Conservation (phyloP, 306 rosid species). For the Benincasa hispida region DNA sequence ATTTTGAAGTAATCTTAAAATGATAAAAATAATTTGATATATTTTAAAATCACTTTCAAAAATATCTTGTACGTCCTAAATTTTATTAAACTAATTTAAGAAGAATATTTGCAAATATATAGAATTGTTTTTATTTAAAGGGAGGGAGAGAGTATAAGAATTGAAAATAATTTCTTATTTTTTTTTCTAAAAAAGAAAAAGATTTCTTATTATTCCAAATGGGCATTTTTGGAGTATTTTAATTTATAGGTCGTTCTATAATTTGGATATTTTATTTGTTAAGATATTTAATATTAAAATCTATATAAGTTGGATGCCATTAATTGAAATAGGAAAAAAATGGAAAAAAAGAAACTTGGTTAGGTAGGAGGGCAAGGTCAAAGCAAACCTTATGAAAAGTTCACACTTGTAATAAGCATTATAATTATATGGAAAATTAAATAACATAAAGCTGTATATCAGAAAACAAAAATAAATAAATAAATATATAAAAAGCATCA, state of each 20-base stretch:
- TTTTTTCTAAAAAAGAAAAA: too few relatives aligned
- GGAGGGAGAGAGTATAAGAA: neutral
- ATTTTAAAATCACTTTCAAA: too few relatives aligned
- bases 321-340: neutral
- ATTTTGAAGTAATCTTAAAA: too few relatives aligned
- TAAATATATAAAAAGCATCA: neutral
- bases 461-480: neutral
- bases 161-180: neutral
- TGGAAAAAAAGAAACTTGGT: neutral
- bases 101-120: neutral
- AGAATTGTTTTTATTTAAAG: too few relatives aligned
- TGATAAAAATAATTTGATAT: too few relatives aligned
- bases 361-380: constrained; percentile 1
- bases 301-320: neutral
- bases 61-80: too few relatives aligned
- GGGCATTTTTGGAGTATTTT: neutral
- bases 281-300: neutral
- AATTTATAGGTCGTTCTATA: neutral
- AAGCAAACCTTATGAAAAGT: neutral
- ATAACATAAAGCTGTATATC: neutral
- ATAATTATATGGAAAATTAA: neutral
- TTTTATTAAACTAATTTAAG: too few relatives aligned
- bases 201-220: neutral
- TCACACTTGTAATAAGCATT: neutral
- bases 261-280: neutral